Evolutionary conservation across 371 early-diverging fungal species (phyloP).

Genomic region (Actinomucor elegans): DNA sequence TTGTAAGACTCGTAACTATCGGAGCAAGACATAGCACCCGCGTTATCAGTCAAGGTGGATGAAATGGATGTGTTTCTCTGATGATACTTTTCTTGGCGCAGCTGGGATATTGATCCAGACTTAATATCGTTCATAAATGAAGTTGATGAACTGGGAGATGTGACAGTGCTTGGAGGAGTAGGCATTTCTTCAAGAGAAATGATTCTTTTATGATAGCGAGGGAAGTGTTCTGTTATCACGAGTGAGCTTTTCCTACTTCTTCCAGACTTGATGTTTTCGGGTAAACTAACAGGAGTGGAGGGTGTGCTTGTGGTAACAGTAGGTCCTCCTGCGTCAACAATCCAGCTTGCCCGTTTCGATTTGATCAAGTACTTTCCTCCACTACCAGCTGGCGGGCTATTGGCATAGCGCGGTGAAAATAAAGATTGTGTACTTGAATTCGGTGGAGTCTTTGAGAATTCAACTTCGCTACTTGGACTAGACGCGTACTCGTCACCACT

Average conservation of each 20-base stretch:
- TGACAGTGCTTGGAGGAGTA: too few species aligned
- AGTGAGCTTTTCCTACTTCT: conserved; percentile 11
- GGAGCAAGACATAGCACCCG: neutral
- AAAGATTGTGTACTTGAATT: neutral
- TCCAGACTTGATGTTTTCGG: conserved; percentile 8
- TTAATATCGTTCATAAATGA: conserved; percentile 2
- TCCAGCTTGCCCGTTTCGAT: conserved; percentile 31
- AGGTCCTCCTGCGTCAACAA: conserved; percentile 12
- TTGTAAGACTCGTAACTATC: conserved; percentile 7
- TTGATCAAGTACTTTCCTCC: conserved; percentile 32
- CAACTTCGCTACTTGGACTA: conserved; percentile 13
- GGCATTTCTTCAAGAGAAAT: too few species aligned
- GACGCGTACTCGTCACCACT: conserved; percentile 12
- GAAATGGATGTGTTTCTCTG: conserved; percentile 8
- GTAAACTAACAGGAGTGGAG: conserved; percentile 20
- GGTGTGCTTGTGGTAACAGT: conserved; percentile 17
- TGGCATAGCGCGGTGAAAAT: conserved; percentile 18
- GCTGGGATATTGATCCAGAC: neutral
- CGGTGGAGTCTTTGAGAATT: neutral
- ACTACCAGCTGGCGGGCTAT: conserved; percentile 28
- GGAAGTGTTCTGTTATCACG: neutral
- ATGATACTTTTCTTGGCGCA: conserved; percentile 8
- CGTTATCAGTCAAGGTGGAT: conserved; percentile 10
- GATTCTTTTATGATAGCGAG: too few species aligned
- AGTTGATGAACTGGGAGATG: too few species aligned